A percentile compares a stretch with the other conserved stretches of the same genome.
phyloP scores from a whole-genome alignment of 352 stramenopile genomes.

The Globisporangium nodosum region DNA sequence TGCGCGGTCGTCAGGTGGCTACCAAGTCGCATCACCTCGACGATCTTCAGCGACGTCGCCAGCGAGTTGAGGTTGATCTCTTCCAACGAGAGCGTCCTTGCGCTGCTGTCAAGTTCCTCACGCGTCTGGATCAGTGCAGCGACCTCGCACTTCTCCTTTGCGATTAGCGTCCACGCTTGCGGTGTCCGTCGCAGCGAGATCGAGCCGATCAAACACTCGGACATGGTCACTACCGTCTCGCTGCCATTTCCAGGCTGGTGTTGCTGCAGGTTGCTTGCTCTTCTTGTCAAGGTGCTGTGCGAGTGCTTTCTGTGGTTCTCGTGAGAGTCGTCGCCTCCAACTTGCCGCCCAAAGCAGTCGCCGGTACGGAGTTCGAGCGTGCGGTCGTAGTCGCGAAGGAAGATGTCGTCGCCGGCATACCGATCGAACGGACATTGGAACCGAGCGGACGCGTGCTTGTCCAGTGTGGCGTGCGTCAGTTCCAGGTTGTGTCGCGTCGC shows the following conservation, averaged over 20 bases:
- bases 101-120: constrained; percentile 5
- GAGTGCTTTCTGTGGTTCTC: too few relatives aligned
- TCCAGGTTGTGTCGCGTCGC: background rate
- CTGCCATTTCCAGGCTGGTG: background rate
- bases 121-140: constrained; percentile 20
- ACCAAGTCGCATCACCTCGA: constrained; percentile 24
- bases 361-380: constrained; percentile 18
- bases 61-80: constrained; percentile 12
- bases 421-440: constrained; percentile 16
- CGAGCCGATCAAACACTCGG: constrained; percentile 31
- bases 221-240: constrained; percentile 27
- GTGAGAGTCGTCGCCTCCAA: background rate
- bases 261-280: background rate
- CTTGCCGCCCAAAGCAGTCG: constrained; percentile 20
- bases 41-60: constrained; percentile 18
- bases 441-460: constrained; percentile 1
- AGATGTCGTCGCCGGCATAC: constrained; percentile 24
- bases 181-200: constrained; percentile 3
- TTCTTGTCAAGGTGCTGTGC: background rate
- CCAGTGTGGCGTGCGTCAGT: constrained; percentile 3
- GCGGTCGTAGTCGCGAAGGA: constrained; percentile 25
- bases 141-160: constrained; percentile 17
- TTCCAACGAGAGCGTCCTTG: background rate
- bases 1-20: constrained; percentile 16
- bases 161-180: background rate